These are phyloP conservation scores for Didymellaceae sp. DNA, from an alignment of 2,329 filamentous ascomycete genomes.

Conservation along the genomic window DNA sequence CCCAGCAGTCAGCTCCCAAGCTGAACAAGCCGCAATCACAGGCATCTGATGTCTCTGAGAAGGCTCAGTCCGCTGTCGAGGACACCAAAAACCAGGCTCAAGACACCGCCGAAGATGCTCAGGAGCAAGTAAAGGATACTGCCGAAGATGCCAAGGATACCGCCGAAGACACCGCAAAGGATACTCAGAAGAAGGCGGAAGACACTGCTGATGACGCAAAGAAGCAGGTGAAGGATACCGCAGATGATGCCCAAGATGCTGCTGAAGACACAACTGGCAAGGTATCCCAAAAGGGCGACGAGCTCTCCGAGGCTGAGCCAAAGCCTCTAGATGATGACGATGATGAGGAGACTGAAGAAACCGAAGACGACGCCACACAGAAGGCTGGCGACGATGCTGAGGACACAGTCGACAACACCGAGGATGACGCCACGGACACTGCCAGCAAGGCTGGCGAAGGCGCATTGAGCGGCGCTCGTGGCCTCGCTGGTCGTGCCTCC, in stretches of 20 bases:
- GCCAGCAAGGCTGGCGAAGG: conserved; percentile 47
- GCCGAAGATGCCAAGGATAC: conserved; percentile 47
- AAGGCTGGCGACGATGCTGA: conserved; percentile 56
- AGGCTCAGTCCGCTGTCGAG: conserved; percentile 31
- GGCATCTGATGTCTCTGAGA: conserved; percentile 44
- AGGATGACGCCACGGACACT: conserved; percentile 49
- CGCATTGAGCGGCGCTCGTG: conserved; percentile 53
- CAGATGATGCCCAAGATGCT: too few relatives aligned
- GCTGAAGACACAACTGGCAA: conserved; percentile 52
- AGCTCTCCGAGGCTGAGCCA: conserved; percentile 55
- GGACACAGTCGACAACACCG: conserved; percentile 49
- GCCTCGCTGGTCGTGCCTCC: conserved; percentile 56
- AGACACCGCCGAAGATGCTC: conserved; percentile 45
- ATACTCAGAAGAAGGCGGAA: conserved; percentile 55
- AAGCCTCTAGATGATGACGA: conserved; percentile 53
- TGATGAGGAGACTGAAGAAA: conserved; percentile 32
- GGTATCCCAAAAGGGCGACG: conserved; percentile 55
- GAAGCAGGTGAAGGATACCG: conserved; percentile 54
- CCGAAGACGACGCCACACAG: conserved; percentile 50
- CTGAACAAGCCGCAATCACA: conserved; percentile 49
- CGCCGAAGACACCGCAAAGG: conserved; percentile 45
- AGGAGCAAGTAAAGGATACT: conserved; percentile 36
- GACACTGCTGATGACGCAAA: conserved; percentile 54
- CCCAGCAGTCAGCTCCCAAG: conserved; percentile 50
- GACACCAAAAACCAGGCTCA: conserved; percentile 49